Percentiles rank a stretch among this genome's conserved stretches.
These are phyloP conservation scores for Picea sitchensis DNA, from an alignment of 75 land plant species.

Conservation along the genomic window DNA sequence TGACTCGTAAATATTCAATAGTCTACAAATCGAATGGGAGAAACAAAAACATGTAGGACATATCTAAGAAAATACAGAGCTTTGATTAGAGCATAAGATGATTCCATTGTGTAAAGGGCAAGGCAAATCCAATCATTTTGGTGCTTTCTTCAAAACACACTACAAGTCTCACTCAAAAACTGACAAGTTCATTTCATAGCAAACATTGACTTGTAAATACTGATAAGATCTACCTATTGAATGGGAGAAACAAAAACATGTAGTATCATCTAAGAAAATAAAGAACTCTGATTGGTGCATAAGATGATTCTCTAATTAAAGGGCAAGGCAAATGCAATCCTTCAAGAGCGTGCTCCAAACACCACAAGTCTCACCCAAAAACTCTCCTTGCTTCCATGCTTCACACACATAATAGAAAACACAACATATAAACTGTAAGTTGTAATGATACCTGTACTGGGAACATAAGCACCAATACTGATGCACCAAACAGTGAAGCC, in stretches of 20 bases:
- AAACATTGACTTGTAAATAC: neutral
- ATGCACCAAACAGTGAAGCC: constrained; percentile 77
- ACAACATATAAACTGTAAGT: too few species aligned
- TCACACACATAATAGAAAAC: too few species aligned
- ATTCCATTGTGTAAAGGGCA: neutral
- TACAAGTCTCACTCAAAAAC: neutral
- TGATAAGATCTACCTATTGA: neutral
- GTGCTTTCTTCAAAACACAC: neutral
- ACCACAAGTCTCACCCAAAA: too few species aligned
- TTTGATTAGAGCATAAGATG: neutral
- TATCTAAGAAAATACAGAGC: neutral
- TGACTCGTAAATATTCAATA: neutral
- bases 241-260: neutral
- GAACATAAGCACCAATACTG: constrained; percentile 76
- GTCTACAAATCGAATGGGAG: neutral
- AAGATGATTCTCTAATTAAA: too few species aligned
- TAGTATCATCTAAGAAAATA: neutral
- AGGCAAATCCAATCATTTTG: neutral
- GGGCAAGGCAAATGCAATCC: too few species aligned
- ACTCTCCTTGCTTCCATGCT: too few species aligned
- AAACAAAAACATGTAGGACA: neutral
- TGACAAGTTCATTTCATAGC: neutral
- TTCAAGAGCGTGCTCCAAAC: too few species aligned
- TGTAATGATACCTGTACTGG: constrained; percentile 62
- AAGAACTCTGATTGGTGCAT: too few species aligned